Evolutionary conservation across 108 stramenopile genomes (phyloP), one percentile per base, ranked within the genome.

Genomic region (Fragilaria radians): DNA sequence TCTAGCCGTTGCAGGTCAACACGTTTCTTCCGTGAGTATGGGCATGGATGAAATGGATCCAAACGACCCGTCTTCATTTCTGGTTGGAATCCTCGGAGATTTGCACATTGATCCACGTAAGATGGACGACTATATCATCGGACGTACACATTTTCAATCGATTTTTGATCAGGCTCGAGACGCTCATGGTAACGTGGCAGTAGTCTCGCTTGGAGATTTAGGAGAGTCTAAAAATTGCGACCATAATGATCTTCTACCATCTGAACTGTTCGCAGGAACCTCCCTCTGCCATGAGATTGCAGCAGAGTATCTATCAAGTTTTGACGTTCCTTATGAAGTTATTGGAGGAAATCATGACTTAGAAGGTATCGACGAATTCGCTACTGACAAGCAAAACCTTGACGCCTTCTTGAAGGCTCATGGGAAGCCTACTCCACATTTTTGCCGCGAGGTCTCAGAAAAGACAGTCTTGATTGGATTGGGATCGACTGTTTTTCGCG

Each of bases 281-380:
- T 74, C 78, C 1, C 31, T 65, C 30, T 67, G 68, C 27, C 55
- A 56, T 48, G 29, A 55, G 32, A 36, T 56, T 14, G 78, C 78
- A 1, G 55, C 32, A 28, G 66, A 59, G 4, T 79, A 53, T 48
- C 66, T 79, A 30, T 36, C 61, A 42, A 62, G 66, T 46, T 74
- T 79, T 57, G 68, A 59, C 25, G 48, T 79, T 29, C 57, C 68
- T 17, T 72, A 72, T 46, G 72, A 79, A 32, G 46, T 79, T 1
- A 63, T 79, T 4, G 54, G 59, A 18, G 77, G 55, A 30, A 60
- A 60, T 19, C 55, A 57, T 32, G 96, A 97, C 70, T 69, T 97
- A 32, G 96, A 97, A 77, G 96, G 93, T 26, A 65, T 97, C 28
- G 90, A 89, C 54, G 96, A 97, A 65, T 97, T 95, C 55, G 62